Evolutionary conservation across 108 stramenopile species (phyloP).

Genomic region (Aurantiochytrium sp.): DNA sequence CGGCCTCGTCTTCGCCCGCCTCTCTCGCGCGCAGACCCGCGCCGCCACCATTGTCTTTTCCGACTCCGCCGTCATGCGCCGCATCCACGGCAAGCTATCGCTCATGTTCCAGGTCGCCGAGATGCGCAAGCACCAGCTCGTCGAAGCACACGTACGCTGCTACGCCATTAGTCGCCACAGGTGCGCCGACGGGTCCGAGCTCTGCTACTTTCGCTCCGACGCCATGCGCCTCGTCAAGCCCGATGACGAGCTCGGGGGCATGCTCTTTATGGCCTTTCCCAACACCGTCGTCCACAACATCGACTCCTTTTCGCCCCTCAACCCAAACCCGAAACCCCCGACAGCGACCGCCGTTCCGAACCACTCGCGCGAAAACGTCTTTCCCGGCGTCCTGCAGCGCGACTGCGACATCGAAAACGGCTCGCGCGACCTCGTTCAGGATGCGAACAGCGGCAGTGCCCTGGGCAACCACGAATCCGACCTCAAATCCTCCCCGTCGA

Average conservation of each 20-base stretch:
- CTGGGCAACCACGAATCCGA: background rate
- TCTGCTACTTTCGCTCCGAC: constrained; percentile 65
- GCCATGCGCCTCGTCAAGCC: constrained; percentile 65
- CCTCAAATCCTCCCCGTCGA: background rate
- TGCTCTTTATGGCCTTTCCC: constrained; percentile 84
- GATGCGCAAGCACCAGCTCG: constrained; percentile 78
- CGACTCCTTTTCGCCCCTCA: constrained; percentile 74
- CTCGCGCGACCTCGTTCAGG: background rate
- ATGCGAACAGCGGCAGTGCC: background rate
- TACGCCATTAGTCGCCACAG: constrained; percentile 77
- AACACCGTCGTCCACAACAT: constrained; percentile 86
- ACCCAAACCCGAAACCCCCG: constrained; percentile 42
- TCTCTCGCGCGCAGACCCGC: constrained; percentile 76
- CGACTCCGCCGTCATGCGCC: constrained; percentile 72
- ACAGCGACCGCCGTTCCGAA: constrained; percentile 28
- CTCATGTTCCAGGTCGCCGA: constrained; percentile 91
- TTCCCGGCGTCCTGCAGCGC: constrained; percentile 33
- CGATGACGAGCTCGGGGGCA: constrained; percentile 60
- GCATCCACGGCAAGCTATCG: constrained; percentile 71
- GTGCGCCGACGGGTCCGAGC: constrained; percentile 49
- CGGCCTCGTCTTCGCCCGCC: constrained; percentile 81
- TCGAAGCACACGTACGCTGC: constrained; percentile 80
- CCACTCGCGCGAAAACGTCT: background rate
- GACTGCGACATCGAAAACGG: constrained; percentile 37
- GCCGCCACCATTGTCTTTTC: constrained; percentile 82